Evolutionary conservation across 164 flowering plant species (phyloP), one percentile per base, ranked within the genome.

Genomic region (Piper betle): DNA sequence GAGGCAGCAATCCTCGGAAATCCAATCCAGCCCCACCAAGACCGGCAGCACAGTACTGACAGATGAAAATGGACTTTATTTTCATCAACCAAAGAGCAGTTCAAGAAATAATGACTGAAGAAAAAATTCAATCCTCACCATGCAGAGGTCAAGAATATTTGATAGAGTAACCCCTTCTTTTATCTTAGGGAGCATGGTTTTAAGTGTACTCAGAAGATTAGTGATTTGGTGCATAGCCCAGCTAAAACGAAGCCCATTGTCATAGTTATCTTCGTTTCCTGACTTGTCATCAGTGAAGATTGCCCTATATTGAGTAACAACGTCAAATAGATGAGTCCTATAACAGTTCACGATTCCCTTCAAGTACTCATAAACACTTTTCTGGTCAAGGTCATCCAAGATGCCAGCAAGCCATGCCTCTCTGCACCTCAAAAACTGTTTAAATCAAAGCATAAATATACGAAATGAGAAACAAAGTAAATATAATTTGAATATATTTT

Each of bases 191-290:
- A 94, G 92, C 92, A 85, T 84, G 62, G 75, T 57, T 73, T 83
- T 85, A n/a, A 94, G 85, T 69, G 81, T 82, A 68, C 79, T 84
- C 66, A 94, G 85, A 70, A 82, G 95, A 62, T 83, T 79, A 12
- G 88, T 78, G 66, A 94, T 84, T 64, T 84, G 97, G 80, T 94
- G 99, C 95, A 86, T 94, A 38, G 88, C 89, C 97, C 99, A 94
- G 68, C 94, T 88, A 78, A 91, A 90, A 57, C 91, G 93, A 76
- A 94, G 97, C 53, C 97, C 97, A 37, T 97, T 95, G 74, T 94
- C 97, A 74, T 84, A 85, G 69, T 88, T 90, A 69, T 91, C 93
- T 79, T 94, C 99, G 78, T 85, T 91, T 71, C 95, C 93, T 55
- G 69, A 86, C 56, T 91, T 86, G 76, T 94, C 97, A 78, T 94